Evolutionary conservation across 2,329 filamentous ascomycete genomes (phyloP), one percentile per base, ranked within the genome.

Genomic region (Sclerotiophoma versabilis): DNA sequence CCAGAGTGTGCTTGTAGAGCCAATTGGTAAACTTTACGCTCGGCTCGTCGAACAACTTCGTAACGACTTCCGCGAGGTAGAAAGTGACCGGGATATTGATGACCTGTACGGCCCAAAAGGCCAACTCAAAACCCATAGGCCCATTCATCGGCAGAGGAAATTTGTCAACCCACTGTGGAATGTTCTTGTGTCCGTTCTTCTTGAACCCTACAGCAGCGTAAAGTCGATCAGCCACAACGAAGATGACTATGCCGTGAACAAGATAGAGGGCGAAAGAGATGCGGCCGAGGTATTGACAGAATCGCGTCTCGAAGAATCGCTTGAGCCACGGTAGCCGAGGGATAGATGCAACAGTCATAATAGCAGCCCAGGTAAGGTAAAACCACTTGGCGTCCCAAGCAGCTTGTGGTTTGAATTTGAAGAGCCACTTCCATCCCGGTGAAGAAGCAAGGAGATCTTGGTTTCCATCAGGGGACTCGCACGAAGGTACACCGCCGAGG

Each of bases 381-480:
- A 88, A 88, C 85, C 85, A 89, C 70, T 88, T 89, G 66, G 80
- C 81, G 66, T 88, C 84, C 60, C 80, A 87, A 10, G 87, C 83
- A 1, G 86, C 86, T 65, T 88, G 85, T 0, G 87, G 85, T 55
- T 87, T 88, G 51, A 90, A 75, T 54, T 79, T 80, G 0, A 85
- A 84, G 12, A 87, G 72, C 59, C 79, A 84, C 58, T 81, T 80
- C 85, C 86, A 89, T 2, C 87, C 86, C 0, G 83, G 81, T 14
- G 81, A 85, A 20, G 77, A 77, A 20, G 77, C 73, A 2, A 90
- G 72, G 6, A 81, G 25, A 4, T 79, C 66, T 3, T 85, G 59
- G n/a, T 84, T 76, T 10, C 39, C 51, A 2, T 66, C 63, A 2
- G 52, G 32, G 5, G 52, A 27, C 44, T 77, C 80, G 43, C 76